These are phyloP conservation scores for Gossypium davidsonii DNA, from an alignment of 441 rosid species.

Conservation along the genomic window DNA sequence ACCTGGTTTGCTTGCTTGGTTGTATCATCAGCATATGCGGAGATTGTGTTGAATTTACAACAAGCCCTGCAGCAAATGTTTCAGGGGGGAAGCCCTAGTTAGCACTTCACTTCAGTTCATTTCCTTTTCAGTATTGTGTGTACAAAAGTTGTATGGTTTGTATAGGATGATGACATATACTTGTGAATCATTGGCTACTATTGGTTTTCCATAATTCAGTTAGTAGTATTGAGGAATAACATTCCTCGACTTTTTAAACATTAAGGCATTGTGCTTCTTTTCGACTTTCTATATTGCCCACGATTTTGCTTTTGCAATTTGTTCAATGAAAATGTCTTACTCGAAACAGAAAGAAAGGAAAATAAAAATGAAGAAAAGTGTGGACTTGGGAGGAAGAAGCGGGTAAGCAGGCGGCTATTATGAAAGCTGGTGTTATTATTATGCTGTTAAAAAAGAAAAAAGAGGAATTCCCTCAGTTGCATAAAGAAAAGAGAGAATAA, in stretches of 20 bases:
- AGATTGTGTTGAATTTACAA: conserved; percentile 68
- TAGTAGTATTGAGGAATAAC: neutral
- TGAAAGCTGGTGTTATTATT: neutral
- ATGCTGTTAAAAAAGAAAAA: neutral
- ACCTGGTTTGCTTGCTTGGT: conserved; percentile 10
- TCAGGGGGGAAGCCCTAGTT: conserved; percentile 31
- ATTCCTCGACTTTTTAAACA: neutral
- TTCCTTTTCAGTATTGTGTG: neutral
- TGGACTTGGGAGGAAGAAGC: neutral
- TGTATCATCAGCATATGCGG: conserved; percentile 36
- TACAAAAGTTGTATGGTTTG: conserved; percentile 6
- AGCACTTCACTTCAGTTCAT: neutral
- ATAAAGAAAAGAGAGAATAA: neutral
- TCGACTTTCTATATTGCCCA: neutral
- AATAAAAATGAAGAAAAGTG: neutral
- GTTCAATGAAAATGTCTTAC: neutral
- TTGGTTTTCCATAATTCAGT: neutral
- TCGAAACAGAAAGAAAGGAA: neutral
- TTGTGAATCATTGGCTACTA: neutral
- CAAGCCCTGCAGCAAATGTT: conserved; percentile 53
- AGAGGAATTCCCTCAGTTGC: neutral
- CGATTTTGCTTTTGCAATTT: neutral
- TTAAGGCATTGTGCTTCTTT: neutral
- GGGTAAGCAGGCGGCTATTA: neutral
- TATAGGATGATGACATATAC: neutral